Base-by-base conservation (phyloP, 306 rosid genomes). In the Carpinus fangiana region DNA sequence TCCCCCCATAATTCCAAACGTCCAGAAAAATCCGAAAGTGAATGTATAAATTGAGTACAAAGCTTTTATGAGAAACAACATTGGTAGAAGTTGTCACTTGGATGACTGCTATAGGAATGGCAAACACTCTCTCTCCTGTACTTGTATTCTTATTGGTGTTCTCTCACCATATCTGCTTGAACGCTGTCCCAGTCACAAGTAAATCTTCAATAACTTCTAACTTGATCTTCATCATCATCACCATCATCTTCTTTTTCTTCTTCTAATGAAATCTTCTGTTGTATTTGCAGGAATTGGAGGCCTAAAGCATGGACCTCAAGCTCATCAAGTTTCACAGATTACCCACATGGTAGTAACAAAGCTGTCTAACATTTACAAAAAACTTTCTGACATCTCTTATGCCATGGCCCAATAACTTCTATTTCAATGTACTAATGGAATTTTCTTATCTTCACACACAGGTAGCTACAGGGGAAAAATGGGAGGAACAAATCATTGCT, bases 131-230 rank as follows among this genome's bases (percentile, higher is more conserved):
- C 80, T 73, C 90, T 81, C 88, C 78, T 79, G 64, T 92, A 13
- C 86, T 95, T 23, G 71, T 95, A 57, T 73, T 95, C 46, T 65
- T 86, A 43, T 82, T 92, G 9, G 87, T 86, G 50, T 70, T 92
- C 81, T 88, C 86, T 77, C 86, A 80, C 76, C 89, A 91, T 45
- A 18, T 82, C 26, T 77, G 74, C 88, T 83, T 86, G 59, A 86
- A 85, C 75, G 97, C 93, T 75, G 87, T 90, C 82, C 98, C 98
- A 46, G 77, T 83, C 70, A 85, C 97, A 86, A 91, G 95, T 92
- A 89, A 85, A 38, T 72, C 80, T 38, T 45, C 11, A 26, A 16
- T 17, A 48, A 26, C 55, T 66, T 23, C 76, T 68, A 48, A 78
- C 73, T 66, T 75, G 18, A 26, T 82, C 71, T 76, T 36, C 21